These are phyloP conservation scores for Hibiscus mutabilis DNA, from an alignment of 345 rosid species.

Conservation along the genomic window DNA sequence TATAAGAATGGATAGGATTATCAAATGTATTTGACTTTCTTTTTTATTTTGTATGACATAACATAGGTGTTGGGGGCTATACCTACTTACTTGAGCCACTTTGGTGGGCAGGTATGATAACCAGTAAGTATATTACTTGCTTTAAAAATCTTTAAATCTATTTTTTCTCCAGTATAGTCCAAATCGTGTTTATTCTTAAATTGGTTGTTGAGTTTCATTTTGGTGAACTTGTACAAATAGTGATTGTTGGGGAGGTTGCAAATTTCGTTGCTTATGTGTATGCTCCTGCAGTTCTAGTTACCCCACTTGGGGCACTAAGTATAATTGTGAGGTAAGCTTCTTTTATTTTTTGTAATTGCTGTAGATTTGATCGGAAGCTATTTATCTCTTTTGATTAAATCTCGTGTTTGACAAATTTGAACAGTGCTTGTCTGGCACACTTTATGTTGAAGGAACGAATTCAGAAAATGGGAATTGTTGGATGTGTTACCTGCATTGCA, in stretches of 20 bases:
- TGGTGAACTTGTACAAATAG: constrained; percentile 24
- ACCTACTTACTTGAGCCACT: constrained; percentile 86
- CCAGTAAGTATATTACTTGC: constrained; percentile 41
- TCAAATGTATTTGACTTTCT: neutral
- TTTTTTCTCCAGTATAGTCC: constrained; percentile 26
- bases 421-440: constrained; percentile 83
- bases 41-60: constrained; percentile 5
- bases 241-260: constrained; percentile 85
- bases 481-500: constrained; percentile 78
- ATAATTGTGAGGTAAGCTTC: constrained; percentile 64
- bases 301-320: constrained; percentile 89
- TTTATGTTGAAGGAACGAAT: constrained; percentile 69
- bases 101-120: constrained; percentile 94
- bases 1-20: neutral
- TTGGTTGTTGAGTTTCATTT: constrained; percentile 1
- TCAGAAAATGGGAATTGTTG: constrained; percentile 70
- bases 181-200: neutral
- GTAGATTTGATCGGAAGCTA: neutral
- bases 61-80: constrained; percentile 79
- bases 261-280: constrained; percentile 89
- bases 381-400: constrained; percentile 2
- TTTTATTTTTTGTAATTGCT: constrained; percentile 2
- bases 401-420: constrained; percentile 15
- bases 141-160: neutral
- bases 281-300: constrained; percentile 91